Evolutionary conservation across 352 stramenopile genomes (phyloP).

Genomic region (Pythium vanterpoolii): DNA sequence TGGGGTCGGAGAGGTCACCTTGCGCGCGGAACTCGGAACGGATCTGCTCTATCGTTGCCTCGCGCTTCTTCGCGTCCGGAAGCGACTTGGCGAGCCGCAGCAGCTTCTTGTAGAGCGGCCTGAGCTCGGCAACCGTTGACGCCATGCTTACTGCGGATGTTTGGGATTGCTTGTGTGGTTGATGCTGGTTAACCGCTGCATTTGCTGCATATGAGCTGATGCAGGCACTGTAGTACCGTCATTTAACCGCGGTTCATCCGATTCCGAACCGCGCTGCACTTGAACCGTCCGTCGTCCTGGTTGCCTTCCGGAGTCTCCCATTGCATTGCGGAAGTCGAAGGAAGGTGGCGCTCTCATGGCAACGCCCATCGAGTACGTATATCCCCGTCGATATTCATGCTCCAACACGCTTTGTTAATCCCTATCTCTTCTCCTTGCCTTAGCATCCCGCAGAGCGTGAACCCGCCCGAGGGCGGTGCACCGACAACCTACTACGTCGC

Average conservation of each 20-base stretch:
- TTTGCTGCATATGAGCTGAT: slow-evolving; percentile 2
- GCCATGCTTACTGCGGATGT: slow-evolving; percentile 28
- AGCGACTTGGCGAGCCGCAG: slow-evolving; percentile 73
- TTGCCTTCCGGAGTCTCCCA: not conserved
- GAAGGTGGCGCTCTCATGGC: slow-evolving; percentile 22
- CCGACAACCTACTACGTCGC: slow-evolving; percentile 60
- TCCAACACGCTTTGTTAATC: not conserved
- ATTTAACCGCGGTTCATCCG: not conserved
- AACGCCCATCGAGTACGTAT: slow-evolving; percentile 51
- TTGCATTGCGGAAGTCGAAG: not conserved
- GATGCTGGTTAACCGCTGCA: not conserved
- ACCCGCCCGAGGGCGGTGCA: slow-evolving; percentile 15
- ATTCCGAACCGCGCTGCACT: not conserved
- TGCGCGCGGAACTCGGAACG: slow-evolving; percentile 70
- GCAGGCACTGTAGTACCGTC: slow-evolving; percentile 3
- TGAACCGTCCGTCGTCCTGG: not conserved
- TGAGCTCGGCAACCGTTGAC: slow-evolving; percentile 34
- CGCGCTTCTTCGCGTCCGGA: slow-evolving; percentile 57
- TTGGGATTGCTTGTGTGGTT: not conserved
- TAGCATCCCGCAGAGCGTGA: slow-evolving; percentile 45
- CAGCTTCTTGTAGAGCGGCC: slow-evolving; percentile 86
- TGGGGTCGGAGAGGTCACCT: slow-evolving; percentile 51
- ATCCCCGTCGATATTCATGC: not conserved
- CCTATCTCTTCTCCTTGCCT: not conserved
- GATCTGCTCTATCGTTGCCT: slow-evolving; percentile 67